Conservation (phyloP, 805 yeast genomes). For the Cyberlindnera galapagoensis region DNA sequence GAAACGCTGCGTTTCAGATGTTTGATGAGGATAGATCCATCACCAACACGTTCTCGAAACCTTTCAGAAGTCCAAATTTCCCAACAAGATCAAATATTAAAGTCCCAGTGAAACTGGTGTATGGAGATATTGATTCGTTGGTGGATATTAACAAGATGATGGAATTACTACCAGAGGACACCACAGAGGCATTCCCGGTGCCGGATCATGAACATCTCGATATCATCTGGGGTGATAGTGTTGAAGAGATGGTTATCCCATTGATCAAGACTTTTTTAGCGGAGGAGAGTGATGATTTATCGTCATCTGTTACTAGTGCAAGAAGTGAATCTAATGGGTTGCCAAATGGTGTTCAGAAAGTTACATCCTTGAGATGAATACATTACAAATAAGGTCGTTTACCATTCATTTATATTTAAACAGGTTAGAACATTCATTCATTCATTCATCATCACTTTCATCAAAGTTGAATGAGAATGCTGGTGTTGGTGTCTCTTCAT, state of each 20-base stretch:
- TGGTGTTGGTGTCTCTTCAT: neutral
- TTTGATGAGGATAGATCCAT: constrained; percentile 58
- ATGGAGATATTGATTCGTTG: constrained; percentile 75
- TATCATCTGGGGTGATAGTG: constrained; percentile 79
- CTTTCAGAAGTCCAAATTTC: constrained; percentile 30
- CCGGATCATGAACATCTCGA: constrained; percentile 83
- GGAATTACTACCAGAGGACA: constrained; percentile 51
- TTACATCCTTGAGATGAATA: too few relatives aligned
- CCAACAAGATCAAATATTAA: constrained; percentile 61
- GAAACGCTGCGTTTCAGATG: constrained; percentile 77
- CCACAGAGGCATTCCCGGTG: constrained; percentile 49
- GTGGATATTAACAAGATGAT: constrained; percentile 81
- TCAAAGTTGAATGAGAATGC: constrained; percentile 22
- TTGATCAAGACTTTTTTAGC: constrained; percentile 34
- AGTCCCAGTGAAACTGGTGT: constrained; percentile 70
- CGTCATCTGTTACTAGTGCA: too few relatives aligned
- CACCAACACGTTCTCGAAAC: constrained; percentile 29
- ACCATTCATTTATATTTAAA: too few relatives aligned
- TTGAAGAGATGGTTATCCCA: constrained; percentile 39
- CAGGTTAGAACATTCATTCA: neutral
- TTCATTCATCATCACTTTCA: constrained; percentile 19
- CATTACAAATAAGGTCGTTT: too few relatives aligned
- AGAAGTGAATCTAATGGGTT: too few relatives aligned
- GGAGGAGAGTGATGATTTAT: too few relatives aligned
- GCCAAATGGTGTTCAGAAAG: too few relatives aligned